A percentile compares a stretch with the other conserved stretches of the same genome.
Evolutionary conservation across 352 stramenopile genomes (phyloP).

Genomic region (Globisporangium cystogenes): DNA sequence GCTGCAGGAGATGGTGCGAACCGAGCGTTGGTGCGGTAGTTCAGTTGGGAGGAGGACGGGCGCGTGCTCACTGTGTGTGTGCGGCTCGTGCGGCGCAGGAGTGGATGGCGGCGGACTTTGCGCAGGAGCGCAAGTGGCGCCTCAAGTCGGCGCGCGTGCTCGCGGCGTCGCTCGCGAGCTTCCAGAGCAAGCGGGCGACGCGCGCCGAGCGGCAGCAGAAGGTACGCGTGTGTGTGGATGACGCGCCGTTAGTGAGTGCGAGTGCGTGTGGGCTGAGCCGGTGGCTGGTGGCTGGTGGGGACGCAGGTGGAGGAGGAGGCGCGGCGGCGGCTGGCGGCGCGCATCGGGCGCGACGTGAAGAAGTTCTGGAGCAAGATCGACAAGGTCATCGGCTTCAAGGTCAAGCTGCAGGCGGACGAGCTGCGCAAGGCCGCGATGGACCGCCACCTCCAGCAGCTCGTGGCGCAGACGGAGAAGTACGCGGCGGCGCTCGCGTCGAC

Average conservation of each 20-base stretch:
- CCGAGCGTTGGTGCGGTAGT: no score
- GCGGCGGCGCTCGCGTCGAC: conserved; percentile 72
- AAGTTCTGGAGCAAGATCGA: conserved; percentile 98
- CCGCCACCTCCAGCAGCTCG: conserved; percentile 91
- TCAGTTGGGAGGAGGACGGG: no score
- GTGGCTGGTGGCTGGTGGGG: not conserved
- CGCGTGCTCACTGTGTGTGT: not conserved
- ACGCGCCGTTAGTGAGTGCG: not conserved
- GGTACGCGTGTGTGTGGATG: conserved; percentile 13
- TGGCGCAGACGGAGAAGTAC: conserved; percentile 97
- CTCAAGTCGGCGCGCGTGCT: conserved; percentile 70
- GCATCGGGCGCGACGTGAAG: conserved; percentile 86
- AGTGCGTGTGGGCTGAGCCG: not conserved
- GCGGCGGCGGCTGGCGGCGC: conserved; percentile 51
- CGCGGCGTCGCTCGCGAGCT: conserved; percentile 44
- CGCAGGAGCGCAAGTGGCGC: conserved; percentile 86
- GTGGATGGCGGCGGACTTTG: conserved; percentile 94
- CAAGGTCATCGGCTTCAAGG: conserved; percentile 97
- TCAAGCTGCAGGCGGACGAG: conserved; percentile 91
- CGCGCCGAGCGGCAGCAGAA: conserved; percentile 25
- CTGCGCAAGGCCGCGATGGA: conserved; percentile 93
- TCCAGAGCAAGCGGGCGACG: conserved; percentile 47
- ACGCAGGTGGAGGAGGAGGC: conserved; percentile 33
- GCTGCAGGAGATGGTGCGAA: conserved; percentile 70
- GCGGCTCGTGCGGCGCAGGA: conserved; percentile 19